Evolutionary conservation across 768 basidiomycete genomes (phyloP), one percentile per base, ranked within the genome.

Genomic region (Phlebiopsis gigantea): DNA sequence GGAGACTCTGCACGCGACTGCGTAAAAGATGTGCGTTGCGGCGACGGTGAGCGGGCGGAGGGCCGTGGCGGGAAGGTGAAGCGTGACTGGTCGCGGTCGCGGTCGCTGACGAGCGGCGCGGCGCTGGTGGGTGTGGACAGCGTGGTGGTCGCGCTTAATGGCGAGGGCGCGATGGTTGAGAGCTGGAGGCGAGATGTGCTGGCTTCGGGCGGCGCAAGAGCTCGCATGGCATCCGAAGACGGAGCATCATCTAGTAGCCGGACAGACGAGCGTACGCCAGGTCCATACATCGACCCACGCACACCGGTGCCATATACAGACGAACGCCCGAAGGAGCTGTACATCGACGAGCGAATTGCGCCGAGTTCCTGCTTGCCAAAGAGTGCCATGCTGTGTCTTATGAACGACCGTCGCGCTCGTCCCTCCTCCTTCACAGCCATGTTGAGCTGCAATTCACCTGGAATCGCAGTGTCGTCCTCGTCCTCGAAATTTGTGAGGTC

Each of bases 401-500:
- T 63, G 9, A 24, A 65, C 60, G 52, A 44, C 58, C 56, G 56
- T 57, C 50, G 31, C 47, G 51, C 68, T 68, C 24, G 81, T 14
- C 88, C 88, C 64, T 84, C 81, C 65, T 81, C 81, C 66, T 76
- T 77, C 29, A 91, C 69, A 28, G 68, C 70, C 26, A 71, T 66
- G 51, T 77, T 83, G 24, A 91, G 71, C 57, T 71, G 68, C 8
- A 65, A 72, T 62, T 90, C 88, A 7, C 79, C 84, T 1, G 81
- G 82, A 19, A 81, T 68, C 15, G 73, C 70, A 14, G 78, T 71
- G 57, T 87, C 82, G 43, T 84, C 74, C 59, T 92, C 89, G 24
- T 88, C 88, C 58, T 90, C 87, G 64, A 89, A 92, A 63, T 89
- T 85, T 4, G 88, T 88, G 57, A 87, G 70, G 61, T 90, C 87